Conservation (phyloP, 2,329 filamentous ascomycete genomes). For the Epicoccum nigrum region DNA sequence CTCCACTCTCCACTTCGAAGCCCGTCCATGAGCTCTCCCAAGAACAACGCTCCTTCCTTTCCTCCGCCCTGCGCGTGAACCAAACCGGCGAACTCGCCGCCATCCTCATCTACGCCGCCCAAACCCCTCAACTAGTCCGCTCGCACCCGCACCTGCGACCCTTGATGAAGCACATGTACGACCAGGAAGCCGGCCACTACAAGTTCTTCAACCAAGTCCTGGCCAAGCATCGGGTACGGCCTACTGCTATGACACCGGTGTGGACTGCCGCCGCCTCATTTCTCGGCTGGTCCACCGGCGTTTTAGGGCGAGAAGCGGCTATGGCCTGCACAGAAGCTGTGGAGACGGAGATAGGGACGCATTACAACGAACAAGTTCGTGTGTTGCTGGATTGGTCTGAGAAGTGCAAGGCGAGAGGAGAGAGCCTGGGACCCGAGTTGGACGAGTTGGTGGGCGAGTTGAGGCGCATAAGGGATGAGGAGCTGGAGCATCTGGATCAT, state of each 20-base stretch:
- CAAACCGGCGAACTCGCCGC: constrained; percentile 98
- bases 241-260: constrained; percentile 88
- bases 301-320: constrained; percentile 89
- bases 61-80: constrained; percentile 78
- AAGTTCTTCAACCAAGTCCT: constrained; percentile 83
- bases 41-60: constrained; percentile 46
- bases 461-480: constrained; percentile 88
- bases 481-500: constrained; percentile 94
- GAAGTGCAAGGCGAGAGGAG: constrained; percentile 76
- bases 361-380: constrained; percentile 93
- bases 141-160: constrained; percentile 86
- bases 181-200: constrained; percentile 90
- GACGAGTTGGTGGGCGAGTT: constrained; percentile 73
- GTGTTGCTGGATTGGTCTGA: constrained; percentile 80
- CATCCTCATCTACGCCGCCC: constrained; percentile 88
- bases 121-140: constrained; percentile 79
- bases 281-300: constrained; percentile 86
- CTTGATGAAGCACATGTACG: constrained; percentile 97
- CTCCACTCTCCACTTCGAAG: constrained; percentile 5
- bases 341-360: constrained; percentile 94
- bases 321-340: constrained; percentile 99
- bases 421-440: constrained; percentile 81
- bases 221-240: constrained; percentile 85
- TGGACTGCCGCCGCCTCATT: constrained; percentile 83
- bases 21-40: constrained; percentile 36